Conservation (phyloP, 768 basidiomycete species). For the Lentinus brumalis region DNA sequence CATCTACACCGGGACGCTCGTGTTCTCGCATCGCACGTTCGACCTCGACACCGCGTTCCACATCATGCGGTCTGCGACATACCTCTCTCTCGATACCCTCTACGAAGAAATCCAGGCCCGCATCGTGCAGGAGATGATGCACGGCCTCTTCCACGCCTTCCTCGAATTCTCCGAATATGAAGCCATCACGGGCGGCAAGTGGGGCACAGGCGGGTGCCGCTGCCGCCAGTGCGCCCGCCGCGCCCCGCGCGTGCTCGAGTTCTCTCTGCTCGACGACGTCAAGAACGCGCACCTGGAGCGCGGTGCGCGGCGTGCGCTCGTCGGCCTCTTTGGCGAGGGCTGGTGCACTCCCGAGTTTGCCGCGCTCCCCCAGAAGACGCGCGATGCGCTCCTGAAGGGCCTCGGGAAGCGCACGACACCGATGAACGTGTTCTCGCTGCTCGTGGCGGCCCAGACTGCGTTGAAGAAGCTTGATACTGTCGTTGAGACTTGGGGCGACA, state of each 20-base stretch:
- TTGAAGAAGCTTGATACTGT: slow-evolving; percentile 52
- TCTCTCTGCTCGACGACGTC: slow-evolving; percentile 76
- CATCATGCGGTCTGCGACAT: slow-evolving; percentile 81
- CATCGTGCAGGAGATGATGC: slow-evolving; percentile 85
- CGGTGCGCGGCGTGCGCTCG: slow-evolving; percentile 72
- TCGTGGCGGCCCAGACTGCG: slow-evolving; percentile 68
- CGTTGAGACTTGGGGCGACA: slow-evolving; percentile 75
- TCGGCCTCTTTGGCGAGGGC: slow-evolving; percentile 84
- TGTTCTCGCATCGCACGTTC: slow-evolving; percentile 90
- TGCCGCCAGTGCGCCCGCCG: slow-evolving; percentile 84
- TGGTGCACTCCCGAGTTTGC: slow-evolving; percentile 89
- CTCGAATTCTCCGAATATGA: slow-evolving; percentile 82
- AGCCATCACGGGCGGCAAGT: slow-evolving; percentile 67
- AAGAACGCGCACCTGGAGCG: slow-evolving; percentile 69
- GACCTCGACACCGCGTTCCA: slow-evolving; percentile 92
- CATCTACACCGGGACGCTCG: slow-evolving; percentile 92
- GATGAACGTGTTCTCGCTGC: slow-evolving; percentile 63
- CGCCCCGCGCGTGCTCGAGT: slow-evolving; percentile 81
- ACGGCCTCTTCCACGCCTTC: slow-evolving; percentile 86
- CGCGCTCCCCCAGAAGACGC: slow-evolving; percentile 59
- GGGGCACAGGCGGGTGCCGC: slow-evolving; percentile 83
- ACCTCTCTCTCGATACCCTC: slow-evolving; percentile 74
- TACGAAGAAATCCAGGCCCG: slow-evolving; percentile 80
- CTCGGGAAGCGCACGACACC: slow-evolving; percentile 70
- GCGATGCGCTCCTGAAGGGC: slow-evolving; percentile 72